A percentile compares a stretch with the other conserved stretches of the same genome.
Evolutionary conservation across 2,329 filamentous ascomycete species (phyloP).

Genomic region (Aspergillus versicolor): DNA sequence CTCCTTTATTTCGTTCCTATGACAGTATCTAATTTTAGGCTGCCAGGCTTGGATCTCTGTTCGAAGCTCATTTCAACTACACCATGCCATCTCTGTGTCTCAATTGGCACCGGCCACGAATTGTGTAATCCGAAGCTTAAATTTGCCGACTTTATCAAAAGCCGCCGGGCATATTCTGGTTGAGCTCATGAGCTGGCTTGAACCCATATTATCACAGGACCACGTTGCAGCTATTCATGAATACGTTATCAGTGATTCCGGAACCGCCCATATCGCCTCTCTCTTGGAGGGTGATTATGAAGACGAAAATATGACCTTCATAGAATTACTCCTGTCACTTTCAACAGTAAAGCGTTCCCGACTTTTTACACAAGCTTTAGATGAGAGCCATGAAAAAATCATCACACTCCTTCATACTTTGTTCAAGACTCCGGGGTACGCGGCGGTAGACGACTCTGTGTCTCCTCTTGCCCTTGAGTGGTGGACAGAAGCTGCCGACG

Average conservation of each 20-base stretch:
- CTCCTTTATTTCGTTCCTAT: neutral
- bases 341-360: constrained; percentile 30
- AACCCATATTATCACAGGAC: constrained; percentile 25
- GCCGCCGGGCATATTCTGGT: constrained; percentile 35
- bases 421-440: constrained; percentile 41
- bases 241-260: constrained; percentile 35
- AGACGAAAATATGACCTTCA: constrained; percentile 38
- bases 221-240: constrained; percentile 31
- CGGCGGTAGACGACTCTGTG: constrained; percentile 40
- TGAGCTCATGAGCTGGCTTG: constrained; percentile 32
- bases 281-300: constrained; percentile 38
- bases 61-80: constrained; percentile 25
- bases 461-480: constrained; percentile 41
- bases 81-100: constrained; percentile 19
- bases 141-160: constrained; percentile 26
- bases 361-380: constrained; percentile 31
- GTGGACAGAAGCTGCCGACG: constrained; percentile 43
- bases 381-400: constrained; percentile 33
- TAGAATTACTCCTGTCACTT: constrained; percentile 42
- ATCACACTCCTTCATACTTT: constrained; percentile 38
- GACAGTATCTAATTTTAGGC: constrained; percentile 6
- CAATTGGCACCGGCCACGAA: constrained; percentile 23
- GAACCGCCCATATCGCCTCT: constrained; percentile 31
- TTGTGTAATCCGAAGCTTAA: constrained; percentile 27
- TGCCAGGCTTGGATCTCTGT: constrained; percentile 37